Percentiles rank a stretch among this genome's conserved stretches.
These are phyloP conservation scores for Coprinopsis sp. DNA, from an alignment of 768 basidiomycete species.

Conservation along the genomic window DNA sequence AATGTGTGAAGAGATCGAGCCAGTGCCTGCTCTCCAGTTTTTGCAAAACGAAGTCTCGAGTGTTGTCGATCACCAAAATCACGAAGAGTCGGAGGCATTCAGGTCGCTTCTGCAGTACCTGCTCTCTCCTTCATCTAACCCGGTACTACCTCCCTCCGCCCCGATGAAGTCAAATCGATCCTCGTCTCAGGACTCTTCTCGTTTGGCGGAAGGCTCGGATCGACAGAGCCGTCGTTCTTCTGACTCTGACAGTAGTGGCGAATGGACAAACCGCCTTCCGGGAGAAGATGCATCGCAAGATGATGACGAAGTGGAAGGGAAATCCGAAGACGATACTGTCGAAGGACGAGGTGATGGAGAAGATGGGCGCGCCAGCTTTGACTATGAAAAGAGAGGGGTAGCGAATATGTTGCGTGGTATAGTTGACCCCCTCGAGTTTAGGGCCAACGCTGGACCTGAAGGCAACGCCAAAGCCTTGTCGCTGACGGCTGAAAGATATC, in stretches of 20 bases:
- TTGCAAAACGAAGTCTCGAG: constrained; percentile 64
- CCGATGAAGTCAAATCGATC: not conserved
- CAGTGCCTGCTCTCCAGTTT: constrained; percentile 65
- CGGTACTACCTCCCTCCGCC: constrained; percentile 9
- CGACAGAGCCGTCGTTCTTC: too few relatives aligned
- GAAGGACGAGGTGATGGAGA: constrained; percentile 14
- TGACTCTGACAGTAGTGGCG: constrained; percentile 17
- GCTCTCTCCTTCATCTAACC: constrained; percentile 35
- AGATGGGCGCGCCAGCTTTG: not conserved
- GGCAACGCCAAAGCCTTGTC: constrained; percentile 19
- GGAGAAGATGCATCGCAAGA: constrained; percentile 22
- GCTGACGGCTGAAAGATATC: constrained; percentile 44
- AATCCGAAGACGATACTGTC: constrained; percentile 20
- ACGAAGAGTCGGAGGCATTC: constrained; percentile 58
- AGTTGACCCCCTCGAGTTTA: constrained; percentile 22
- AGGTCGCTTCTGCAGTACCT: constrained; percentile 64
- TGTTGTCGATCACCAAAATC: constrained; percentile 65
- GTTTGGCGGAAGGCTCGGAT: constrained; percentile 23
- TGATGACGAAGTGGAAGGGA: constrained; percentile 16
- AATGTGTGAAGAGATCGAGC: constrained; percentile 61
- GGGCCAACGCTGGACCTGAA: not conserved
- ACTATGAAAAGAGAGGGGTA: constrained; percentile 9
- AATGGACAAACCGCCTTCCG: constrained; percentile 39
- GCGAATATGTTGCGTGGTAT: constrained; percentile 22
- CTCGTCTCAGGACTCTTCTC: constrained; percentile 26